These are phyloP conservation scores for Alternaria sp. DNA, from an alignment of 2,329 filamentous ascomycete species.

Conservation along the genomic window DNA sequence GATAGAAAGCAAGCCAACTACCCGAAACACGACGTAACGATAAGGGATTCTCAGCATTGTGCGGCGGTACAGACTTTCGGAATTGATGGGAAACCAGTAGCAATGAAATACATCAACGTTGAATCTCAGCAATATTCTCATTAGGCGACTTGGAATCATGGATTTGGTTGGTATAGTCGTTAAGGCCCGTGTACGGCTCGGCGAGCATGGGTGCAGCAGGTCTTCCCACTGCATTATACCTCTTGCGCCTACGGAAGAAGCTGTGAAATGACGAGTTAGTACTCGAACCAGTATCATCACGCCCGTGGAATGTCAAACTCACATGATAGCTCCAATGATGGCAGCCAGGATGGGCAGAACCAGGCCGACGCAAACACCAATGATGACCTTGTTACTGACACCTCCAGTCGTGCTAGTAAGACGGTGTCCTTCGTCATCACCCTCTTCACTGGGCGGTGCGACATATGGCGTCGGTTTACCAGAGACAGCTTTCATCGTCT, in stretches of 20 bases:
- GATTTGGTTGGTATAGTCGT: neutral
- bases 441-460: no score
- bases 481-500: no score
- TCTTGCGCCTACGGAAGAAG: neutral
- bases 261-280: neutral
- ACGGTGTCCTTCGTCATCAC: no score
- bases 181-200: neutral
- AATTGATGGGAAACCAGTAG: neutral
- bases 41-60: neutral
- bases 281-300: neutral
- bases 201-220: neutral
- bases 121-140: neutral
- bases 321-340: conserved; percentile 19
- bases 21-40: neutral
- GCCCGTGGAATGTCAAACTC: neutral
- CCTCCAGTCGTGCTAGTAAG: conserved; percentile 27
- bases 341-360: conserved; percentile 53
- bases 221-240: neutral
- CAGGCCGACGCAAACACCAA: conserved; percentile 60
- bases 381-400: conserved; percentile 56
- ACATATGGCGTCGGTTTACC: no score
- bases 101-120: neutral
- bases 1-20: neutral
- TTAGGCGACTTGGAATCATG: neutral
- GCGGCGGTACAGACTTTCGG: neutral